Evolutionary conservation across 2,329 filamentous ascomycete species (phyloP).

Genomic region (Xylariaceae sp.): DNA sequence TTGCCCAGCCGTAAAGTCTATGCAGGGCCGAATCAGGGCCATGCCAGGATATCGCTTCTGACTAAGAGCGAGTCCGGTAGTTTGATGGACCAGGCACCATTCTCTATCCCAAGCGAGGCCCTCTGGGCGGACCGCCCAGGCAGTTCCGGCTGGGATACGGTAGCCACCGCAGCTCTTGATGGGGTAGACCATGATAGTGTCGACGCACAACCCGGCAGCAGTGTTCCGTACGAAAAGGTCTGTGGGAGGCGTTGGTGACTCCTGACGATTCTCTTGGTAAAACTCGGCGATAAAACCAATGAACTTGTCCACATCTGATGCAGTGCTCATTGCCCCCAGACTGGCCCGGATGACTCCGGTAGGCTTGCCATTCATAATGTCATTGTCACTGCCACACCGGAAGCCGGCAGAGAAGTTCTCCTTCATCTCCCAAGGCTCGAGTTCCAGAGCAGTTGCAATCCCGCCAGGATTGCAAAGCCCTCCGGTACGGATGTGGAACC

Average conservation of each 20-base stretch:
- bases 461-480: slow-evolving; percentile 90
- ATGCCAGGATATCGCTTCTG: slow-evolving; percentile 87
- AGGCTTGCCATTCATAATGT: slow-evolving; percentile 77
- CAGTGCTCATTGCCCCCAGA: slow-evolving; percentile 82
- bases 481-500: slow-evolving; percentile 81
- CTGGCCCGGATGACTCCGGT: slow-evolving; percentile 84
- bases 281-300: slow-evolving; percentile 68
- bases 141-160: slow-evolving; percentile 53
- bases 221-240: neutral
- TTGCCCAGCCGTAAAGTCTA: slow-evolving; percentile 65
- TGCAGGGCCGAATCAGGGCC: slow-evolving; percentile 69
- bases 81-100: slow-evolving; percentile 89
- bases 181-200: slow-evolving; percentile 71
- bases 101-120: slow-evolving; percentile 92
- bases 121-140: slow-evolving; percentile 75
- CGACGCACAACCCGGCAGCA: slow-evolving; percentile 43
- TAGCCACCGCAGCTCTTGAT: slow-evolving; percentile 92
- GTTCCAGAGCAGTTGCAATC: slow-evolving; percentile 63
- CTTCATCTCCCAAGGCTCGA: slow-evolving; percentile 76
- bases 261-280: slow-evolving; percentile 35
- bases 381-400: slow-evolving; percentile 76
- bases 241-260: slow-evolving; percentile 10
- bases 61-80: slow-evolving; percentile 75
- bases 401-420: slow-evolving; percentile 80
- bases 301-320: slow-evolving; percentile 67